These are phyloP conservation scores for Exophiala sideris DNA, from an alignment of 2,329 filamentous ascomycete species.

Conservation along the genomic window DNA sequence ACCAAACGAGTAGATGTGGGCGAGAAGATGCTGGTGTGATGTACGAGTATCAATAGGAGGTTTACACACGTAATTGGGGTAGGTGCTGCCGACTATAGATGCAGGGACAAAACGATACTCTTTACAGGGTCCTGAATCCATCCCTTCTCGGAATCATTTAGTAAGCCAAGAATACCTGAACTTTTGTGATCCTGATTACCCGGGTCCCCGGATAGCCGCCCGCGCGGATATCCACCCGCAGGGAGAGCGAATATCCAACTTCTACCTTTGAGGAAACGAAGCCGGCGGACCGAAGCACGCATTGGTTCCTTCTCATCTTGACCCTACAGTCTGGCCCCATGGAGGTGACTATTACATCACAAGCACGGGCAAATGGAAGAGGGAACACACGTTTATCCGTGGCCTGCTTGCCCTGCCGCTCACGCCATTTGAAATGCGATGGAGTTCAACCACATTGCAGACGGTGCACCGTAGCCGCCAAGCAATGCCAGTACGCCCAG, in stretches of 20 bases:
- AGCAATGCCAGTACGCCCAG: slow-evolving; percentile 48
- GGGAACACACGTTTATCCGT: slow-evolving; percentile 2
- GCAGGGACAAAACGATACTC: too few relatives aligned
- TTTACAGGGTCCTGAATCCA: too few relatives aligned
- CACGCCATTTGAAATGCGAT: slow-evolving; percentile 47
- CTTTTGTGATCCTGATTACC: not conserved
- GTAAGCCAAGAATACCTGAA: too few relatives aligned
- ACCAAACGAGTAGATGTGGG: not conserved
- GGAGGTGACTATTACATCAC: not conserved
- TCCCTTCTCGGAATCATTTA: too few relatives aligned
- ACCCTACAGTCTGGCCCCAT: not conserved
- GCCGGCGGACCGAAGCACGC: not conserved
- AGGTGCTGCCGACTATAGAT: too few relatives aligned
- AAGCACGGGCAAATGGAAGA: not conserved
- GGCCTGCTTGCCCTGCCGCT: slow-evolving; percentile 35
- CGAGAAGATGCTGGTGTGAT: too few relatives aligned
- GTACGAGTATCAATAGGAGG: too few relatives aligned
- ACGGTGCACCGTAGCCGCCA: slow-evolving; percentile 42
- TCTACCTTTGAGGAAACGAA: not conserved
- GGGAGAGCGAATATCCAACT: not conserved
- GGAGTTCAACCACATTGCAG: slow-evolving; percentile 43
- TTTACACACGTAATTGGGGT: too few relatives aligned
- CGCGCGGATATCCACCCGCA: not conserved
- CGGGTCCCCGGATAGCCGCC: slow-evolving; percentile 1
- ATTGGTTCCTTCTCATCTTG: not conserved